Evolutionary conservation across 805 yeast genomes (phyloP), one percentile per base, ranked within the genome.

Genomic region (Wickerhamomyces mucosus): DNA sequence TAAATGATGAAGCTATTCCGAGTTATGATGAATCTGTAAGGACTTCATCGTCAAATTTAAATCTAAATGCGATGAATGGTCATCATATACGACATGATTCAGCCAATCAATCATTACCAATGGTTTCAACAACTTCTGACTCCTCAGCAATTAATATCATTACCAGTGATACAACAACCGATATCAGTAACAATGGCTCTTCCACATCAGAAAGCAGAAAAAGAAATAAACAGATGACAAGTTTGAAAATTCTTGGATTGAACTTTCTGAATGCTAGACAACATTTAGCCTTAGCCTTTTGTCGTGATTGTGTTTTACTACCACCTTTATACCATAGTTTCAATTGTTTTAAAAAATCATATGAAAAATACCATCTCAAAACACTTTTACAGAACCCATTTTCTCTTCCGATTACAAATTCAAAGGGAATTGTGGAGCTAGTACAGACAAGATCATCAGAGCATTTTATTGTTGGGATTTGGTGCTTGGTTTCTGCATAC

Each of bases 401-500:
- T 24, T 16, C 14, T 15, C n/a, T 26, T 4, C 13, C 17, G 17
- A 7, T 16, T 6, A 17, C 14, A 15, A 6, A 26, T 2, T 9
- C 17, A 10, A 19, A 34, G 4, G 18, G 30, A 9, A 26, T 23
- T 12, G n/a, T n/a, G n/a, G 33, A 37, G 20, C 16, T 75, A 15
- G 72, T 80, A 1, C 54, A 69, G 1, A 86, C 83, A 1, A 60
- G 86, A 24, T 69, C 84, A 1, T 74, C 88, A 0, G 96, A 86
- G 50, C 79, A 78, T 44, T 65, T 85, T 37, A 59, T 86, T 37
- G 80, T 94, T 4, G 88, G 88, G 0, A 53, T 89, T n/a, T 89
- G 97, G 97, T 84, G 96, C 52, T 48, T 81, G 5, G 97, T 89
- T 8, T 74, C 94, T 1, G 85, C 85, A 3, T 85, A 84, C 48